These are phyloP conservation scores for Floccularia luteovirens DNA, from an alignment of 768 basidiomycete species.

Conservation along the genomic window DNA sequence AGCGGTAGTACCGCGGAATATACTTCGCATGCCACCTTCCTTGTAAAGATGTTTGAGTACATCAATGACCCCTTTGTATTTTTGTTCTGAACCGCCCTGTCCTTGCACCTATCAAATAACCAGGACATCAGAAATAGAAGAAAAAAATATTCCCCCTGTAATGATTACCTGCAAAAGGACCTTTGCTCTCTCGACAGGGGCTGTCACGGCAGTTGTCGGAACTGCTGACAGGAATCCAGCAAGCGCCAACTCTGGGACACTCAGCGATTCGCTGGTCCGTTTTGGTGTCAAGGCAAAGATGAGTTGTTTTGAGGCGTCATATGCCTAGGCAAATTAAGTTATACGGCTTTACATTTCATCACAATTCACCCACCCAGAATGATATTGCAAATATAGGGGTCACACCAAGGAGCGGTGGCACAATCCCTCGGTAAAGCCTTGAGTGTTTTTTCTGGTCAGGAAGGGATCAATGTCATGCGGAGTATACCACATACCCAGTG, in stretches of 20 bases:
- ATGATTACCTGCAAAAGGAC: slow-evolving; percentile 76
- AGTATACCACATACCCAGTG: slow-evolving; percentile 51
- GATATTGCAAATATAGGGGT: slow-evolving; percentile 98
- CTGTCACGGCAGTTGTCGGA: slow-evolving; percentile 88
- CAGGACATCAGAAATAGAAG: not conserved
- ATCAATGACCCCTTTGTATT: slow-evolving; percentile 89
- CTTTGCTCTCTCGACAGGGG: slow-evolving; percentile 94
- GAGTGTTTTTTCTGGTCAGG: slow-evolving; percentile 4
- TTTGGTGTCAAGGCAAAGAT: slow-evolving; percentile 77
- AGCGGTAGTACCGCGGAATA: slow-evolving; percentile 90
- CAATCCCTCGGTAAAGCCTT: slow-evolving; percentile 88
- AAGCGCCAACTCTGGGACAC: slow-evolving; percentile 73
- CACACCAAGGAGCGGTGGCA: slow-evolving; percentile 88
- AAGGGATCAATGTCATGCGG: not conserved
- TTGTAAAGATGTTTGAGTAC: slow-evolving; percentile 86
- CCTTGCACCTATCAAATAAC: slow-evolving; percentile 66
- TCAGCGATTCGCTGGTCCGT: slow-evolving; percentile 53
- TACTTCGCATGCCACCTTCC: slow-evolving; percentile 87
- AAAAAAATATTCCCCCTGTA: not conserved
- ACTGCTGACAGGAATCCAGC: slow-evolving; percentile 95
- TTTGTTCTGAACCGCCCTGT: slow-evolving; percentile 61
- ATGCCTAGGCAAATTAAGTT: slow-evolving; percentile 49
- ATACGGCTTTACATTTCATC: slow-evolving; percentile 4
- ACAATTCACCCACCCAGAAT: slow-evolving; percentile 72
- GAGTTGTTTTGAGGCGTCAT: slow-evolving; percentile 86